Percentiles rank a stretch among this genome's conserved stretches.
These are phyloP conservation scores for Piper longum DNA, from an alignment of 164 flowering plant species.

Conservation along the genomic window DNA sequence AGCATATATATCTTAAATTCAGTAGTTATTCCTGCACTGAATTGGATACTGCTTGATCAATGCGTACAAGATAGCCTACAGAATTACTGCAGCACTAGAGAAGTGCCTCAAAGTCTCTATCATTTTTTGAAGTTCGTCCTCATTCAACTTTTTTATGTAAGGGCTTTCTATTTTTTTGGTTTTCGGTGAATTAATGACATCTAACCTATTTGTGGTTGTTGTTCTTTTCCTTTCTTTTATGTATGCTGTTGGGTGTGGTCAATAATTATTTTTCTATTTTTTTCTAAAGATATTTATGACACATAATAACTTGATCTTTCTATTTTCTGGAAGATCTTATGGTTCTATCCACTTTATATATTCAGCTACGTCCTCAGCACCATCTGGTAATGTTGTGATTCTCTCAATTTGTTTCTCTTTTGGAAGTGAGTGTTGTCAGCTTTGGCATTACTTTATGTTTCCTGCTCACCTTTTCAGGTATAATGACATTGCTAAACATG, in stretches of 20 bases:
- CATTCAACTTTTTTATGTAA: conserved; percentile 8
- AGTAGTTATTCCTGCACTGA: conserved; percentile 5
- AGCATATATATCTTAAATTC: conserved; percentile 4
- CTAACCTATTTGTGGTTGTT: not conserved
- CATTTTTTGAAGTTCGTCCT: conserved; percentile 1
- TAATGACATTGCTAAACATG: conserved; percentile 80
- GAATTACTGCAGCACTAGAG: not conserved
- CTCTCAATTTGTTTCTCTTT: conserved; percentile 2
- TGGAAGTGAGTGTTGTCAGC: not conserved
- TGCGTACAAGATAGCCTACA: conserved; percentile 1
- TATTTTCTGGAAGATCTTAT: conserved; percentile 43
- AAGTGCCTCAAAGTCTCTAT: not conserved
- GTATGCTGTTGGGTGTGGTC: not conserved
- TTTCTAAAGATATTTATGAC: not conserved
- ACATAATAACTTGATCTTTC: not conserved
- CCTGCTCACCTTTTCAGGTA: conserved; percentile 39
- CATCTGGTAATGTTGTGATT: conserved; percentile 44
- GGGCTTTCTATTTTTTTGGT: not conserved
- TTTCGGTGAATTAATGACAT: not conserved
- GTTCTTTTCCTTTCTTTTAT: not conserved
- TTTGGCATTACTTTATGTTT: not conserved
- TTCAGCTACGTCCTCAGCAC: conserved; percentile 72
- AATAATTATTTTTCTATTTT: not conserved
- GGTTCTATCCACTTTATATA: conserved; percentile 88
- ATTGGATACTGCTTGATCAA: conserved; percentile 9